Base-by-base conservation (phyloP, 2,329 filamentous ascomycete species). In the Calonectria leucothoes region DNA sequence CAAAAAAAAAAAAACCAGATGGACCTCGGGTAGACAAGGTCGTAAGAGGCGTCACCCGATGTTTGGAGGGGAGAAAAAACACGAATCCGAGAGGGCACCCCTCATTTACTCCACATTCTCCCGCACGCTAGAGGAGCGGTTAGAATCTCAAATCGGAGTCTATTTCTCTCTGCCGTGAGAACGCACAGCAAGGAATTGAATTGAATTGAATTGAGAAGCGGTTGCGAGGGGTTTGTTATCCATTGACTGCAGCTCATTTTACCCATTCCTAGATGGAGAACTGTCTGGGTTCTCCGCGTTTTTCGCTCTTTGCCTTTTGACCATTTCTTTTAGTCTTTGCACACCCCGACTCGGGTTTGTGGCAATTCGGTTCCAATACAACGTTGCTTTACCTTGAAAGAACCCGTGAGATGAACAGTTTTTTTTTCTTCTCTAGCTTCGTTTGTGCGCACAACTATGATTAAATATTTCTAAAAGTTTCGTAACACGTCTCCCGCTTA, bases 11-110 rank as follows among this genome's bases (percentile, higher is more conserved):
- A 45, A 31, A 23, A 11, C 59, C 1, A 48, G 59, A 45, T 64
- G 35, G 11, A 29, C 39, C 59, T 48, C 37, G 59, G 59, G 25
- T 64, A 15, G 20, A 35, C 48, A 55, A 39, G 42, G 49, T 66
- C 48, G 48, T 66, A 66, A 66, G 64, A 68, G 39, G 31, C 55
- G 23, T 69, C 67, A 63, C 55, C 57, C 52, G n/a, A 69, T 69
- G 14, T 61, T 39, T 7, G 3, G 35, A 37, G 35, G n/a, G n/a
- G 14, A 8, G 25, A n/a, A 48, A 45, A 48, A 64, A 31, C 39
- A 25, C 31, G 52, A 61, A 69, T 45, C 66, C 39, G 23, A 61
- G 39, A 42, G 61, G 61, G 45, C 11, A 31, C 52, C 11, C 15
- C 27, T 68, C 29, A 25, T 11, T 52, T 67, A 20, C 66, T 61